Percentiles rank a stretch among this genome's conserved stretches.
phyloP scores from a whole-genome alignment of 805 yeast genomes.

The Candida qinlingensis region DNA sequence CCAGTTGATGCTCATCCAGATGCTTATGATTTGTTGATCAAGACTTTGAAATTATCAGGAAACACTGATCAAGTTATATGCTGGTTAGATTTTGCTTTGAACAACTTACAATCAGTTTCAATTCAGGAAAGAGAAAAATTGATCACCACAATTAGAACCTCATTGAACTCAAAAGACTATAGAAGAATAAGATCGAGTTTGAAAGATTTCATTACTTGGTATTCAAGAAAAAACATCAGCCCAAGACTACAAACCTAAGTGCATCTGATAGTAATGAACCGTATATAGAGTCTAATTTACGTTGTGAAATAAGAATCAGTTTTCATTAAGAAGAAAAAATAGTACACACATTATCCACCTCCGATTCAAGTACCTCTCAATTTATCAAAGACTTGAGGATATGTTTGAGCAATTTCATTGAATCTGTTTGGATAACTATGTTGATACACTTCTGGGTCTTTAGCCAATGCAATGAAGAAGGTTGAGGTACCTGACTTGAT shows the following conservation, averaged over 20 bases:
- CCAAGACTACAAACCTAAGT: constrained; percentile 29
- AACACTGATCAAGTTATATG: constrained; percentile 33
- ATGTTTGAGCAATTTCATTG: constrained; percentile 56
- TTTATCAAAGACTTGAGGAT: constrained; percentile 64
- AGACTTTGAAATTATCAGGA: constrained; percentile 43
- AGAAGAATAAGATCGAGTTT: constrained; percentile 68
- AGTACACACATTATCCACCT: neutral
- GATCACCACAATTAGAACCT: constrained; percentile 47
- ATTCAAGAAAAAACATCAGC: constrained; percentile 65
- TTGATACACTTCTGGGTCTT: constrained; percentile 79
- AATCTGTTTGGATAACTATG: constrained; percentile 65
- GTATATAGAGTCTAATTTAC: too few species aligned
- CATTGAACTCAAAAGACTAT: constrained; percentile 63
- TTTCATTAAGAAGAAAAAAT: neutral
- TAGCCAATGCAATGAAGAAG: constrained; percentile 75
- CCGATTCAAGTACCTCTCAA: constrained; percentile 21
- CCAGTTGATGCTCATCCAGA: constrained; percentile 67
- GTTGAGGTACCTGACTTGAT: constrained; percentile 80
- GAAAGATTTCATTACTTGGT: constrained; percentile 79
- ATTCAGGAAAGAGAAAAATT: constrained; percentile 65
- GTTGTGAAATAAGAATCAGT: neutral
- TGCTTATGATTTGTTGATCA: constrained; percentile 67
- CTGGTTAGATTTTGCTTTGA: constrained; percentile 59
- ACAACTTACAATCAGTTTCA: constrained; percentile 58
- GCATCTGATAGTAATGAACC: too few species aligned